Evolutionary conservation across 495 filamentous ascomycete species (phyloP), one percentile per base, ranked within the genome.

Genomic region (Glarea lozoyensis): DNA sequence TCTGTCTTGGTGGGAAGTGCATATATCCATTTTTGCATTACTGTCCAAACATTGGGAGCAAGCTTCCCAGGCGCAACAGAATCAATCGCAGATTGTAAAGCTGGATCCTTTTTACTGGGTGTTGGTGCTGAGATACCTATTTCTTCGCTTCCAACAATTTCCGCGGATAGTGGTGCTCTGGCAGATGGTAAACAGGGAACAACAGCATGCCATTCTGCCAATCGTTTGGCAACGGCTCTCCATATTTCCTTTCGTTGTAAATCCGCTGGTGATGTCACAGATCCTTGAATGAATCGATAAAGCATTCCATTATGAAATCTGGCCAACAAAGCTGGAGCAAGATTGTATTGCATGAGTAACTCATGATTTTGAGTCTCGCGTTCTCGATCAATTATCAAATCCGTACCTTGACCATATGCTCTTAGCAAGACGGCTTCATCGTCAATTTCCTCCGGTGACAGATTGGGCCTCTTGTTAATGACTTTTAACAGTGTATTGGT

Each of bases 301-400:
- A 97, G 73, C 56, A 99, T 82, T 45, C 92, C 92, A 60, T 99
- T 99, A 43, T 88, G 72, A 70, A 99, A 99, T 45, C 88, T 85
- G 10, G 88, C 93, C 36, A 97, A 72, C 4, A 99, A 70, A 30
- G 81, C 70, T 34, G 92, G 93, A 7, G 92, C 92, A 34, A 97
- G 78, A 57, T 78, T 75, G 54, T 83, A 68, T 50, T 73, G 76
- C 58, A 87, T 84, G 37, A 97, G 78, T 22, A 92, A 55, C 54
- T 75, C 72, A 50, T 78, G 73, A 55, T 75, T 76, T 48, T 75
- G 62, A 16, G 60, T 76, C 76, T 73, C 81, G 79, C 92, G 81
- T 67, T 95, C 84, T 44, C 92, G 84, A 66, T 99, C 93, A 66
- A 99, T 97, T 49, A 99, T 76, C 38, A 97, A 72, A 56, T 93